Evolutionary conservation across 169 alveolate genomes (phyloP), one percentile per base, ranked within the genome.

Genomic region (Plasmodium yoelii): DNA sequence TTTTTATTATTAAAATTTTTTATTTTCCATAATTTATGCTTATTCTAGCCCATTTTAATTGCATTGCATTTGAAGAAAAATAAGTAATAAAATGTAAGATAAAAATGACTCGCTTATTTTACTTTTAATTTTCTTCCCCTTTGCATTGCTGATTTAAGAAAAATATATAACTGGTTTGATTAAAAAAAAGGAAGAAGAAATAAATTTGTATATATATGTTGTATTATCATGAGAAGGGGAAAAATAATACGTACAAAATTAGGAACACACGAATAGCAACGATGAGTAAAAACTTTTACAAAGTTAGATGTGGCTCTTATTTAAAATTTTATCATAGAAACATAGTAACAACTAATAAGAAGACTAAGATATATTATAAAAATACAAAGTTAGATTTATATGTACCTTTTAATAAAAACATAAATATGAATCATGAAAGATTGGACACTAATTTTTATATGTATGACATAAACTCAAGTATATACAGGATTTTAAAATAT

Each of bases 401-500:
- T 49, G 57, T 60, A 8, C 60, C 91, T 22, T 59, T 86, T 26
- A 86, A 86, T 64, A 60, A 86, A 15, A 86, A 72, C 39, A 55
- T 53, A 60, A 68, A 86, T 59, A 13, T 86, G 61, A 22, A 65
- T 28, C 91, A 86, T 64, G 91, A 86, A 56, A 51, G 87, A 47
- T 44, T 59, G 26, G 91, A 86, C 13, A 46, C 10, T 15, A 70
- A 68, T 57, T 69, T 69, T 59, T 70, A 86, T 63, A 9, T 49
- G 15, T 86, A 86, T 63, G 57, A 70, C 28, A 49, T 68, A 47
- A 57, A 53, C 12, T 72, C 91, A 13, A 86, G 87, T 1, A 39
- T 86, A 61, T 86, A 59, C 57, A 68, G 57, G 55, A 53, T 86
- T 28, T 53, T 71, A n/a, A 86, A 86, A 70, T 51, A 63, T 86